Evolutionary conservation across 495 filamentous ascomycete species (phyloP).

Genomic region (Lasiosphaeria hispida): DNA sequence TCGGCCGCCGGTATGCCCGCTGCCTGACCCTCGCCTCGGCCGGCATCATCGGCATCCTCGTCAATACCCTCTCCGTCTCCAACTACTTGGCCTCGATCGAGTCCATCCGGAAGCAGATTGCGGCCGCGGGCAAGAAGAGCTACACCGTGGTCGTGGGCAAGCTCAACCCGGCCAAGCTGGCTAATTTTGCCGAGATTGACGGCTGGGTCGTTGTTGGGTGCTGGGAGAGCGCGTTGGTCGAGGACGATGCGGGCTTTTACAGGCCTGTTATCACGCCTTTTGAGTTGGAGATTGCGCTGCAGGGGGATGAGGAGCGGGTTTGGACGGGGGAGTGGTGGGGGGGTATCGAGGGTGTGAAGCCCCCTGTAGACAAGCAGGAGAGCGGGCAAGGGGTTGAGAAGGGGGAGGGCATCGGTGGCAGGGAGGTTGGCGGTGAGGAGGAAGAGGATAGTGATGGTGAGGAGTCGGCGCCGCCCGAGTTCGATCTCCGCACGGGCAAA

Average conservation of each 20-base stretch:
- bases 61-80: conserved; percentile 88
- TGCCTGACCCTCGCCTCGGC: conserved; percentile 77
- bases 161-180: conserved; percentile 90
- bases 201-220: conserved; percentile 98
- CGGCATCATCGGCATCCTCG: conserved; percentile 84
- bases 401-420: background rate
- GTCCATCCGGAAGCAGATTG: conserved; percentile 66
- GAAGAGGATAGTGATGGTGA: conserved; percentile 26
- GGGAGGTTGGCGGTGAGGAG: background rate
- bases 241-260: conserved; percentile 75
- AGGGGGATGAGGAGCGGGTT: conserved; percentile 64
- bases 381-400: background rate
- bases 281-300: conserved; percentile 74
- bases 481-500: conserved; percentile 83
- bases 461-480: conserved; percentile 73
- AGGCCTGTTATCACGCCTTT: conserved; percentile 88
- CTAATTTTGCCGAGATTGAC: conserved; percentile 92
- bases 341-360: conserved; percentile 59
- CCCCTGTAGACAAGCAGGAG: background rate
- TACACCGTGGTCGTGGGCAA: conserved; percentile 98
- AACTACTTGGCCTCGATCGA: conserved; percentile 84
- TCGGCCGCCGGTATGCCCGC: conserved; percentile 84
- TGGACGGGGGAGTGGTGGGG: conserved; percentile 78
- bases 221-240: conserved; percentile 92
- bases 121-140: conserved; percentile 79